phyloP scores from a whole-genome alignment of 768 basidiomycete genomes.

The Candolleomyces eurysporus region DNA sequence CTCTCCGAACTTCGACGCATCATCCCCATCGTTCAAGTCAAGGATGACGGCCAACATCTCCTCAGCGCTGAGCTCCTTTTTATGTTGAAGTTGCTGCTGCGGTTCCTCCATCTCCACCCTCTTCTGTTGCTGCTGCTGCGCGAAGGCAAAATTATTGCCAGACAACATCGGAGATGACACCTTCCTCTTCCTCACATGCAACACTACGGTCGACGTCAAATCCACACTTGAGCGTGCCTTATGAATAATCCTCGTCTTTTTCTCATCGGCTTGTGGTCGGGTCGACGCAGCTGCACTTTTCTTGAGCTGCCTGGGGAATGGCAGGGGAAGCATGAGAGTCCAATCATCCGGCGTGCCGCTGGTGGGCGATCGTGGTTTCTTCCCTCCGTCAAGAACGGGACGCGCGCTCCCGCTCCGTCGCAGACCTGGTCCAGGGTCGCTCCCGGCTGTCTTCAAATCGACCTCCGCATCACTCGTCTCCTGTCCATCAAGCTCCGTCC shows the following conservation, averaged over 20 bases:
- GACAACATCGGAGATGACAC: not conserved
- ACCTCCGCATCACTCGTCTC: not conserved
- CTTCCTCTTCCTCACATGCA: not conserved
- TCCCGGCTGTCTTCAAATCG: not conserved
- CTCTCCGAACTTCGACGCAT: not conserved
- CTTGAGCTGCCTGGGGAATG: not conserved
- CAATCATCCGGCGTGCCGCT: not conserved
- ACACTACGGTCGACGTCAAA: not conserved
- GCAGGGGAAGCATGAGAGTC: constrained; percentile 11
- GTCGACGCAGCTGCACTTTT: not conserved
- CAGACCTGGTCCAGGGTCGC: not conserved
- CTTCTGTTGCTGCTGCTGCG: not conserved
- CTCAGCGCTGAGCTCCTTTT: not conserved
- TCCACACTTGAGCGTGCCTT: constrained; percentile 8
- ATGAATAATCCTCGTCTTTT: not conserved
- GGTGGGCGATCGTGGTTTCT: not conserved
- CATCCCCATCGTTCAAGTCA: not conserved
- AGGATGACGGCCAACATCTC: constrained; percentile 5
- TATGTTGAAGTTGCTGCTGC: not conserved
- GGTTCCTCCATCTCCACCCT: not conserved
- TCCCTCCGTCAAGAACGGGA: not conserved
- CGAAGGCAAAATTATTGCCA: not conserved
- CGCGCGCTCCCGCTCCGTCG: constrained; percentile 3
- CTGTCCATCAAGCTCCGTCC: not conserved
- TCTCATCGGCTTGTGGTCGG: not conserved